These are phyloP conservation scores for Glycine soja DNA, from an alignment of 306 rosid genomes.

Conservation along the genomic window DNA sequence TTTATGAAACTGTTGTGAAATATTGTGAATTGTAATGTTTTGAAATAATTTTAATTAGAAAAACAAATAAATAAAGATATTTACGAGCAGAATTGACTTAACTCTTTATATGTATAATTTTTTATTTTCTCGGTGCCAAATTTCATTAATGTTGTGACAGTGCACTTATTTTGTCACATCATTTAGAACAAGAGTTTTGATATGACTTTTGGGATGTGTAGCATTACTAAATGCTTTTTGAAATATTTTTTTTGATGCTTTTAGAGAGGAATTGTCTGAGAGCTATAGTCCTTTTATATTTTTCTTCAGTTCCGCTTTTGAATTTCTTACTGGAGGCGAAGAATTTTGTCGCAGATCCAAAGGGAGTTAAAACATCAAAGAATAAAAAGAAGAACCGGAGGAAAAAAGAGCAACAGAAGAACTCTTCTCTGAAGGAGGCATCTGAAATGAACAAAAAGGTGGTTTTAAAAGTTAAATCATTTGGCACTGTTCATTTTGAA, in stretches of 20 bases:
- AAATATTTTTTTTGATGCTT: conserved; percentile 25
- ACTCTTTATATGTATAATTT: conserved; percentile 1
- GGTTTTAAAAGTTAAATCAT: conserved; percentile 29
- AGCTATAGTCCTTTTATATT: conserved; percentile 26
- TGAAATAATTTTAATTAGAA: conserved; percentile 7
- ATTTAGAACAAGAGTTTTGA: neutral
- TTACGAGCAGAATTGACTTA: neutral
- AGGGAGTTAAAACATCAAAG: conserved; percentile 73
- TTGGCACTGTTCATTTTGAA: conserved; percentile 31
- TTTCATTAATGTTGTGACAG: conserved; percentile 11
- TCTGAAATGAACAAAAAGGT: conserved; percentile 68
- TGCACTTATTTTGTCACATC: neutral
- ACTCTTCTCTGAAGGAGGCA: conserved; percentile 58
- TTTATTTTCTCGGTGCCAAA: neutral
- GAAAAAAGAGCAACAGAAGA: conserved; percentile 80
- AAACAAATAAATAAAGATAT: conserved; percentile 2
- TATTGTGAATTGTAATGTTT: conserved; percentile 14
- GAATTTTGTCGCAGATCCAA: conserved; percentile 68
- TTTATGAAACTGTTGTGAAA: neutral
- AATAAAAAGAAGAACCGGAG: conserved; percentile 90
- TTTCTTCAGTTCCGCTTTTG: conserved; percentile 37
- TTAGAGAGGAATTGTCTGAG: neutral
- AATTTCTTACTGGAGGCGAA: conserved; percentile 44
- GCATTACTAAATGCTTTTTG: conserved; percentile 27
- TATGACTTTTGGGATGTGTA: neutral